Evolutionary conservation across 2,329 filamentous ascomycete species (phyloP), one percentile per base, ranked within the genome.

Genomic region (Aspergillus aculeatus): DNA sequence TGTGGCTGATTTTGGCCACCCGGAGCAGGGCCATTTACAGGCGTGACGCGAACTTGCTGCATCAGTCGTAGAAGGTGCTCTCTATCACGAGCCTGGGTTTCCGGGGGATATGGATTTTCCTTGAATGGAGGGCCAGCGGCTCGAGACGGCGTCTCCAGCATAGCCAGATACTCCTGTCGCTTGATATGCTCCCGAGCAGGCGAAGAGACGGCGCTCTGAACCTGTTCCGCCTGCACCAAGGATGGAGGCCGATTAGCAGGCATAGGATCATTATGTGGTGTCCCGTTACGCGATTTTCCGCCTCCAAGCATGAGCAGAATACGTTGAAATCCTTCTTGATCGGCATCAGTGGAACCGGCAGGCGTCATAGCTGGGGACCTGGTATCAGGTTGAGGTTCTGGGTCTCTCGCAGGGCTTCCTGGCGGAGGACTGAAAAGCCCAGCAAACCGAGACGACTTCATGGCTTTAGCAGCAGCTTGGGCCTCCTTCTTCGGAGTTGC

Each of bases 11-110:
- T 60, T n/a, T 69, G 66, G 59, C 62, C 71, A 50, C 67, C 65
- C 57, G 69, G 65, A 53, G 67, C 60, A 59, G 64, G 60, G 26
- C 65, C 64, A 26, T 58, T 50, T 61, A 63, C 57, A 55, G 74
- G 61, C 44, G 68, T 73, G 32, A 78, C 68, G 48, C 73, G 73
- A 16, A 81, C 78, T 68, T 84, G 82, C 66, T 89, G 86, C 90
- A 96, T 95, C 31, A 96, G 82, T 62, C 88, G 90, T 76, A 96
- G 90, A 52, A 96, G 79, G 72, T 95, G 93, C 64, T 96, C 90
- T n/a, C 89, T 86, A 67, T 94, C 90, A 67, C 82, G 85, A 71
- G 63, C 70, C 63, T 73, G 75, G 68, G 78, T 57, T 62, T 79
- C 70, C 73, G 76, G 73, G 59, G 75, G 62, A 74, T 60, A 63